Percentiles rank a stretch among this genome's conserved stretches.
phyloP scores from a whole-genome alignment of 441 rosid species.

The Syzygium malaccense region DNA sequence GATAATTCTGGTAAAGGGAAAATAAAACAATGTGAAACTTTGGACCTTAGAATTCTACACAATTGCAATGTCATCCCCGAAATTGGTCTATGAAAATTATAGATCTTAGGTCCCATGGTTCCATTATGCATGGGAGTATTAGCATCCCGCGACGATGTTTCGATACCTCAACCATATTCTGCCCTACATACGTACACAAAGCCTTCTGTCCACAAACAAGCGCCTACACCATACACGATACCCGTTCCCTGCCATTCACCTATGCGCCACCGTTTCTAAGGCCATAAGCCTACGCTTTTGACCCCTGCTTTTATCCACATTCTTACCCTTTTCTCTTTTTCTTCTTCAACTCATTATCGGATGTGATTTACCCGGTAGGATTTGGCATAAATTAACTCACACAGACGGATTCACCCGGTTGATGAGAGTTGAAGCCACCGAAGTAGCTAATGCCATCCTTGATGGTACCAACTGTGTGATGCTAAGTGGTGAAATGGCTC shows the following conservation, averaged over 20 bases:
- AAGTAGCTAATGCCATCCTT: not conserved
- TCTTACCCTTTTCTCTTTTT: not conserved
- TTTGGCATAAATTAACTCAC: not conserved
- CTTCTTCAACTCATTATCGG: not conserved
- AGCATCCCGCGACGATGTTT: not conserved
- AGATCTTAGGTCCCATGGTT: not conserved
- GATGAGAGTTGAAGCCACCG: not conserved
- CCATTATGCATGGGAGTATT: not conserved
- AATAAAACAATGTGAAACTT: not conserved
- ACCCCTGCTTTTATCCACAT: not conserved
- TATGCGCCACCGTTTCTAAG: not conserved
- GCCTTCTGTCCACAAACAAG: not conserved
- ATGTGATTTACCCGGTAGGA: not conserved
- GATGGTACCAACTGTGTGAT: not conserved
- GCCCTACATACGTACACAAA: not conserved
- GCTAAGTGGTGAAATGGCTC: not conserved
- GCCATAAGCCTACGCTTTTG: not conserved
- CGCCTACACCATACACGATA: not conserved
- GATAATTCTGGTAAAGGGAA: not conserved
- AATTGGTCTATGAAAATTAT: not conserved
- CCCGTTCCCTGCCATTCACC: not conserved
- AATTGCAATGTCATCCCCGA: not conserved
- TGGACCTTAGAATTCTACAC: not conserved
- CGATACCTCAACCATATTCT: not conserved
- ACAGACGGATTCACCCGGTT: not conserved